Evolutionary conservation across 2,329 filamentous ascomycete genomes (phyloP), one percentile per base, ranked within the genome.

Genomic region (Aureobasidium sp.): DNA sequence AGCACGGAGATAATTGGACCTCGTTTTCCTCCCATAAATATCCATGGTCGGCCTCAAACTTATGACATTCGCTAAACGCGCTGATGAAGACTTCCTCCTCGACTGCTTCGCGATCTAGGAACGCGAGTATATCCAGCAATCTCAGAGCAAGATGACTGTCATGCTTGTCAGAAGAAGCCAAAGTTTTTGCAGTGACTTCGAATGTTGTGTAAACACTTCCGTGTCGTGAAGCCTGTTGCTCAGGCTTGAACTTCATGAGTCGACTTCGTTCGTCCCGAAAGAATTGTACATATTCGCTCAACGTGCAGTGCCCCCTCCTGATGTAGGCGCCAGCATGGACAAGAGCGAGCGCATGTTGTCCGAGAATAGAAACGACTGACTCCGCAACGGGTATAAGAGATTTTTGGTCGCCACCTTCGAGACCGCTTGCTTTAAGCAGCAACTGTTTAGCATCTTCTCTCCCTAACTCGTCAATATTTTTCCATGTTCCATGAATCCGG

Each of bases 201-300:
- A 80, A 80, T 0, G 75, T 79, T 3, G 75, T 70, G 53, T 78
- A 80, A 5, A 81, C 73, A 68, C 78, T 67, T 6, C 69, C 29
- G 69, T 81, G 78, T 25, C 74, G 72, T 40, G 77, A 78, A 40
- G 66, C 60, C 10, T 70, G 73, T 61, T 78, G 76, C 8, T 53
- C 59, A 10, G 71, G 68, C 29, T 69, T 66, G 61, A 71, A 74
- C 42, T 70, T 64, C n/a, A 79, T 72, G 3, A 79, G 70, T 23
- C 71, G 71, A 40, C 69, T 66, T 36, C 73, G 68, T 29, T 76
- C 69, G 40, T 56, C 55, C 47, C 67, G 31, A 43, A 69, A 78
- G 7, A 68, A 67, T 10, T 53, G 36, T 2, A 71, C 69, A 66
- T 76, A 78, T 15, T 73, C 50, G 3, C 67, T 64, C 11, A 77